Base-by-base conservation (phyloP, 108 stramenopile genomes). In the Seminavis robusta region DNA sequence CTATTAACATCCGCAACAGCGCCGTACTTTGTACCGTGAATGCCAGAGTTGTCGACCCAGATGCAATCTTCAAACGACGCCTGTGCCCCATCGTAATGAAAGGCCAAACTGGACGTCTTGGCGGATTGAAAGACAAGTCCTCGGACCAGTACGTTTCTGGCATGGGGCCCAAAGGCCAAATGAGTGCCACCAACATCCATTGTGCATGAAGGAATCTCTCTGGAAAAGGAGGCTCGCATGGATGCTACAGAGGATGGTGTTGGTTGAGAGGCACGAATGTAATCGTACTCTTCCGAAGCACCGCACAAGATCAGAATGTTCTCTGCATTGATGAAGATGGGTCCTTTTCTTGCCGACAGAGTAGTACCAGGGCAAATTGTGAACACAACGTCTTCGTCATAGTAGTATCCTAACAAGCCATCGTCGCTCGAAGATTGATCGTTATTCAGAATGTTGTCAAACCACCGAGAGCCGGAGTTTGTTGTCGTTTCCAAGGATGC, bases 241-340 rank as follows among this genome's bases (percentile, higher is more conserved):
- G n/a, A n/a, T n/a, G n/a, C n/a, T n/a, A n/a, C n/a, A n/a, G n/a
- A n/a, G n/a, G n/a, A n/a, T n/a, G n/a, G n/a, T n/a, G n/a, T n/a
- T n/a, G n/a, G n/a, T n/a, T n/a, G n/a, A n/a, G n/a, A n/a, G n/a
- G n/a, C n/a, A n/a, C n/a, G n/a, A n/a, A n/a, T n/a, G n/a, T n/a
- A n/a, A n/a, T n/a, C n/a, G n/a, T n/a, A n/a, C n/a, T n/a, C n/a
- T n/a, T n/a, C n/a, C n/a, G 87, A 92, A 23, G 38, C 59, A 5
- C 70, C 52, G 44, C 91, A 92, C 67, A 87, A 71, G 33, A 92
- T 73, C 21, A 71, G 65, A 24, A 88, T 59, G 42, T 92, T 87
- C 51, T 86, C 85, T 9, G 91, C 83, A 70, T 92, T 87, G 45
- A 92, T 73, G 65, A 74, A 86, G 15, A 88, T 80, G 6, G 83